phyloP scores from a whole-genome alignment of 225 moss, liverwort and hornwort species.

The Physcomitrium patens region DNA sequence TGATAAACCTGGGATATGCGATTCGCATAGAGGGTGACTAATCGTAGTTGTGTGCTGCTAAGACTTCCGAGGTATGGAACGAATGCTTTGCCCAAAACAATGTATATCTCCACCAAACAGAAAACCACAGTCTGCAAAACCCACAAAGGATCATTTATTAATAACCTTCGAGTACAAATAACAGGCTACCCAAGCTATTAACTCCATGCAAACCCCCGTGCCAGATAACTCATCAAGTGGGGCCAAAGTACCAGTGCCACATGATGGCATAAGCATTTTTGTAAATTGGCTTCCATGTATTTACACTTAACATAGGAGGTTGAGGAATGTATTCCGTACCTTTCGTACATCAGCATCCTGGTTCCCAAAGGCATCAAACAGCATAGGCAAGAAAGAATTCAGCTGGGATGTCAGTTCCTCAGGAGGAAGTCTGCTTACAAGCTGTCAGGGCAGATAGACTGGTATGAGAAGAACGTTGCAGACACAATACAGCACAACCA shows the following conservation, averaged over 20 bases:
- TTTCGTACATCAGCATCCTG: conserved; percentile 94
- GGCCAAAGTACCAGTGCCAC: background rate
- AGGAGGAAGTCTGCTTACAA: conserved; percentile 84
- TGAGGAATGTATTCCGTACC: conserved; percentile 39
- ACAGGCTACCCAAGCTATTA: too few species aligned
- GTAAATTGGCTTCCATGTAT: background rate
- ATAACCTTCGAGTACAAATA: background rate
- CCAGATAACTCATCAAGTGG: too few species aligned
- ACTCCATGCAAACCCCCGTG: too few species aligned
- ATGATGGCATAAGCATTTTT: background rate
- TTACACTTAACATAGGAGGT: conserved; percentile 14
- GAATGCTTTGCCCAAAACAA: conserved; percentile 89
- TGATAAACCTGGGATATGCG: conserved; percentile 82
- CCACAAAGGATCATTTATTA: conserved; percentile 7
- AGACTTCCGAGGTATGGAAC: conserved; percentile 97
- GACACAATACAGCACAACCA: conserved; percentile 11
- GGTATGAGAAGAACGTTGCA: conserved; percentile 27
- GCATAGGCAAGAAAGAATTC: conserved; percentile 82
- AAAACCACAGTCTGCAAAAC: conserved; percentile 86
- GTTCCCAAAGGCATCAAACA: conserved; percentile 92
- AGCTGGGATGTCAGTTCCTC: conserved; percentile 79
- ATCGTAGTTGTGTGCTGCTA: conserved; percentile 91
- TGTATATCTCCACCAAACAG: conserved; percentile 97
- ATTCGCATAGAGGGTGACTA: conserved; percentile 93
- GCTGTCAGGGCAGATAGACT: conserved; percentile 40